Base-by-base conservation (phyloP, 306 rosid species). In the Styphnolobium japonicum region DNA sequence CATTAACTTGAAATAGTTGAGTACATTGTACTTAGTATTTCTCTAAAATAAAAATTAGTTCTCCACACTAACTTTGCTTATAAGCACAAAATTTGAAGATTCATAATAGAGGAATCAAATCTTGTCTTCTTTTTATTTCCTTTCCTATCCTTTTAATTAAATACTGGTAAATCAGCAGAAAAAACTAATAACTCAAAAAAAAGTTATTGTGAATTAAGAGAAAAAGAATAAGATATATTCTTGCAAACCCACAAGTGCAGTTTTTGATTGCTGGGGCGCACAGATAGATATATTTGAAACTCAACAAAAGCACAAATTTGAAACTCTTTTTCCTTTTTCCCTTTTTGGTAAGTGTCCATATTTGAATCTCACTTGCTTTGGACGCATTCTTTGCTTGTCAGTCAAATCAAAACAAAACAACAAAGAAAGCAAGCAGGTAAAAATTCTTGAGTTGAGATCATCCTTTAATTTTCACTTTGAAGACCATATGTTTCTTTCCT, bases 381-480 rank as follows among this genome's bases (percentile, higher is more conserved):
- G 56, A 68, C 48, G 27, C 77, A 58, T 83, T 60, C 75, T 49
- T 65, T 81, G 48, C 61, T 67, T 52, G 45, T 33, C 55, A 60
- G 9, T 22, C 34, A 29, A 62, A 58, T 51, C 23, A 80, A 56
- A 78, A 40, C 55, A 45, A 16, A 68, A 25, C 56, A 57, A 31
- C 27, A 68, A 65, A 75, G 55, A 43, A 7, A 18, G 16, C 67
- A 65, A 71, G 77, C 69, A 39, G 19, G 14, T 15, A 61, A 63
- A 83, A 75, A 10, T 45, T 76, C 45, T 74, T 67, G 76, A 57
- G 55, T 65, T 8, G 27, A 15, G 70, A 67, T 51, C 80, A 55
- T 71, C 64, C 73, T 80, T 76, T 49, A 45, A 71, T 67, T 79
- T 78, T 45, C 58, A 77, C 76, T 72, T 84, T 84, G 75, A 43